A percentile compares a stretch with the other conserved stretches of the same genome.
Conservation (phyloP, 73 alveolate species). For the Blepharisma stoltei region DNA sequence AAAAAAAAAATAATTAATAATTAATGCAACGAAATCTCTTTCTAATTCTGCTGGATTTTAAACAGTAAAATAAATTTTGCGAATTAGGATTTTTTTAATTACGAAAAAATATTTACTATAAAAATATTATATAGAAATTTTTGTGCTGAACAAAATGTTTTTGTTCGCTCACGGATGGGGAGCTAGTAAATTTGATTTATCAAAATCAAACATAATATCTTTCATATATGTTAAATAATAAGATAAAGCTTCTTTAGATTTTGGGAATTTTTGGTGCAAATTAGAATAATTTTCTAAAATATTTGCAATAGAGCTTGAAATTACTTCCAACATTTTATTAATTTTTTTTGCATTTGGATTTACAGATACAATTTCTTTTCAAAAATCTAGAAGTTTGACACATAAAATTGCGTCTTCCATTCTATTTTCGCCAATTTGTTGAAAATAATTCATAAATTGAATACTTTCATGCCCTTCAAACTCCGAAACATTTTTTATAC, state of each 20-base stretch:
- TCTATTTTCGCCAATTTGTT: background rate
- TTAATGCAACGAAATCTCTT: no score
- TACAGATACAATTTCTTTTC: background rate
- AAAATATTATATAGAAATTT: no score
- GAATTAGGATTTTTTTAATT: no score
- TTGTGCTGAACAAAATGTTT: no score
- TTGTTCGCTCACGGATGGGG: no score
- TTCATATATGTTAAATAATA: background rate
- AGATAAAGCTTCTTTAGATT: background rate
- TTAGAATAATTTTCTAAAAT: background rate
- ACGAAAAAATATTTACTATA: no score
- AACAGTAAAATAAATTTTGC: no score
- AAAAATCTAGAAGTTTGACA: background rate
- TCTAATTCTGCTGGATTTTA: no score
- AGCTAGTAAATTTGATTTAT: background rate
- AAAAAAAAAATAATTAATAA: no score
- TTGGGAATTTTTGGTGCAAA: background rate
- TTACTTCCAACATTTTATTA: background rate
- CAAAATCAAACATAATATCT: background rate
- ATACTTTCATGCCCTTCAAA: background rate
- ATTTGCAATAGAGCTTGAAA: background rate
- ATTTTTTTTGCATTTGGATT: background rate
- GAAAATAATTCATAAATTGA: background rate
- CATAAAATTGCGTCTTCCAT: constrained; percentile 20
- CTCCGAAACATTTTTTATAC: background rate